Conservation (phyloP, 352 stramenopile species). For the Globisporangium cylindrosporum region DNA sequence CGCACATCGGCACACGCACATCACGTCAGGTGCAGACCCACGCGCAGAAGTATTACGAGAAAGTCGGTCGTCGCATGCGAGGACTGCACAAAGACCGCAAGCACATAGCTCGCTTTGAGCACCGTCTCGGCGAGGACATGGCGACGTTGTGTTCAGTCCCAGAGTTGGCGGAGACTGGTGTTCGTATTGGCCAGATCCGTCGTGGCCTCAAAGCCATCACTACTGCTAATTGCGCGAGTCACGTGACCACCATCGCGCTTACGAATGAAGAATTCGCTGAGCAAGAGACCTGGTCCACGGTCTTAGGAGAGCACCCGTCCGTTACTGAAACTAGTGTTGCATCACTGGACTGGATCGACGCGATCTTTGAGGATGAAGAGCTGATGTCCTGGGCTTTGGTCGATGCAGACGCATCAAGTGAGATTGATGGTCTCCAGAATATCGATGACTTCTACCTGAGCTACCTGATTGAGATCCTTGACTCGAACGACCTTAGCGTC, state of each 20-base stretch:
- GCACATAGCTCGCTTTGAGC: slow-evolving; percentile 45
- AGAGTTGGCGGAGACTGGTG: background rate
- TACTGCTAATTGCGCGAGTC: background rate
- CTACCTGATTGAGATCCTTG: slow-evolving; percentile 11
- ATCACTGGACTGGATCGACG: background rate
- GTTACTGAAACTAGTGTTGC: background rate
- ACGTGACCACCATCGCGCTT: too few species aligned
- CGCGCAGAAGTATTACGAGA: slow-evolving; percentile 65
- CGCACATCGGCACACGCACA: slow-evolving; percentile 33
- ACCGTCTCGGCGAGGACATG: slow-evolving; percentile 52
- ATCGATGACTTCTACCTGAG: slow-evolving; percentile 10
- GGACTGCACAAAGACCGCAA: slow-evolving; percentile 54
- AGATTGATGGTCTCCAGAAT: background rate
- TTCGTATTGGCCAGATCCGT: slow-evolving; percentile 1
- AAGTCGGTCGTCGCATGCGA: slow-evolving; percentile 60
- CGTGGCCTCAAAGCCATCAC: background rate
- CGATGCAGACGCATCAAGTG: background rate
- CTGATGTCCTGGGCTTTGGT: background rate
- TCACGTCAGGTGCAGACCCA: slow-evolving; percentile 65
- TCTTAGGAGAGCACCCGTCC: background rate
- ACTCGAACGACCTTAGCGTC: background rate
- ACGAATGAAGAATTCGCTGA: background rate
- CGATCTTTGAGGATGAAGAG: background rate
- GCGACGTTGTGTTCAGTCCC: background rate
- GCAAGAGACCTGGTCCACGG: background rate